phyloP scores from a whole-genome alignment of 768 basidiomycete species.

The Amanita jacksonii region DNA sequence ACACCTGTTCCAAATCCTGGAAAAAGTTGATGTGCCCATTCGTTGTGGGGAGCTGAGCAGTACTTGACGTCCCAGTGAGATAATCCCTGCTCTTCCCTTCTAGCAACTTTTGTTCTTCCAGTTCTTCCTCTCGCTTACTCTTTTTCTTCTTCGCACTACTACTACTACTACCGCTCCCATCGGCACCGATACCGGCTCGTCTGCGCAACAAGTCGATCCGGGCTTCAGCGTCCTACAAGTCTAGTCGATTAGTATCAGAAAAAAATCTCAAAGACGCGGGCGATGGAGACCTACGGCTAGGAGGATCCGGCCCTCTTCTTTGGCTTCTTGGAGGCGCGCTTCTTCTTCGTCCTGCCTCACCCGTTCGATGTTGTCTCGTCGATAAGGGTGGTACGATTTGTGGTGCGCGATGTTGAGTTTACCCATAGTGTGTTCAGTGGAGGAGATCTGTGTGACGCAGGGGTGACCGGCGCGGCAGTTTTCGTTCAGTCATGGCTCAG shows the following conservation, averaged over 20 bases:
- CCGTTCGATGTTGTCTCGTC: constrained; percentile 75
- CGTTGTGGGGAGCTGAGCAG: constrained; percentile 28
- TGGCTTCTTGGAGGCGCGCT: constrained; percentile 52
- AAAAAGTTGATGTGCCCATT: constrained; percentile 78
- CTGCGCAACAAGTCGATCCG: constrained; percentile 56
- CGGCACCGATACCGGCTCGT: constrained; percentile 33
- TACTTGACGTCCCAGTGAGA: not conserved
- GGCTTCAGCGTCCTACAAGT: constrained; percentile 84
- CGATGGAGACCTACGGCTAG: constrained; percentile 45
- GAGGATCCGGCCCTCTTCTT: constrained; percentile 62
- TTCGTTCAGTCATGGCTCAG: too few relatives aligned
- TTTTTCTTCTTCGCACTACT: constrained; percentile 18
- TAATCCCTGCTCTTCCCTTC: constrained; percentile 17
- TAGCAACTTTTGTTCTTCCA: constrained; percentile 26
- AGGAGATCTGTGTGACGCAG: too few relatives aligned
- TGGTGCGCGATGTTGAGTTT: constrained; percentile 87
- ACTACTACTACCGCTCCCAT: not conserved
- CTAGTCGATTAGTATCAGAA: constrained; percentile 22
- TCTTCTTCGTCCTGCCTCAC: constrained; percentile 79
- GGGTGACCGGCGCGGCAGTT: too few relatives aligned
- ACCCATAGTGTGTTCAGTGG: constrained; percentile 68
- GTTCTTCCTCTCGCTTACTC: constrained; percentile 28
- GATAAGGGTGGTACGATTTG: constrained; percentile 85
- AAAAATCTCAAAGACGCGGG: constrained; percentile 1
- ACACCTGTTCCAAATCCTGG: constrained; percentile 68